These are phyloP conservation scores for Erigeron canadensis DNA, from an alignment of 129 eudicot species.

Conservation along the genomic window DNA sequence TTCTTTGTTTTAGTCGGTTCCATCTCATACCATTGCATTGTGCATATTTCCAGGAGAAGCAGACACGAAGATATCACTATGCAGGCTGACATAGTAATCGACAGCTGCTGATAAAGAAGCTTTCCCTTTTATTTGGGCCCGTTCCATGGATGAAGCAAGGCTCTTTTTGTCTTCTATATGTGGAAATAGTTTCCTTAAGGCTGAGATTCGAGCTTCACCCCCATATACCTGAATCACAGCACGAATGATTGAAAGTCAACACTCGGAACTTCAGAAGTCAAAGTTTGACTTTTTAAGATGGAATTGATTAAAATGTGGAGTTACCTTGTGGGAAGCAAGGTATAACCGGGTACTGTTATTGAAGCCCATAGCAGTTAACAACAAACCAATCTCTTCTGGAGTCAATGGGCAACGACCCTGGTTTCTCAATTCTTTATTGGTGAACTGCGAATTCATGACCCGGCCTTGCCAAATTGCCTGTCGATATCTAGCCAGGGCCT, in stretches of 20 bases:
- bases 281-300: not conserved
- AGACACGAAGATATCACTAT: conserved; percentile 87
- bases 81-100: conserved; percentile 93
- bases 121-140: conserved; percentile 78
- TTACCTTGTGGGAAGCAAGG: conserved; percentile 98
- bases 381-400: conserved; percentile 93
- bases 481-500: conserved; percentile 87
- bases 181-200: conserved; percentile 68
- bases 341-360: conserved; percentile 80
- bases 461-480: conserved; percentile 91
- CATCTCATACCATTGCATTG: conserved; percentile 74
- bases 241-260: not conserved
- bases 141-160: conserved; percentile 76
- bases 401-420: conserved; percentile 98
- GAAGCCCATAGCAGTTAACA: conserved; percentile 81
- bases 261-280: conserved; percentile 11
- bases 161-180: conserved; percentile 90
- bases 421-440: conserved; percentile 80
- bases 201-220: conserved; percentile 78
- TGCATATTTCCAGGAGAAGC: conserved; percentile 99
- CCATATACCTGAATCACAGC: conserved; percentile 67
- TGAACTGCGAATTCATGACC: conserved; percentile 82
- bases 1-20: not conserved
- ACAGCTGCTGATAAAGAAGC: conserved; percentile 96
- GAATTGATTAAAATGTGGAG: not conserved